Evolutionary conservation across 371 early-diverging fungal species (phyloP), one percentile per base, ranked within the genome.

Genomic region (Apophysomyces ossiformis): DNA sequence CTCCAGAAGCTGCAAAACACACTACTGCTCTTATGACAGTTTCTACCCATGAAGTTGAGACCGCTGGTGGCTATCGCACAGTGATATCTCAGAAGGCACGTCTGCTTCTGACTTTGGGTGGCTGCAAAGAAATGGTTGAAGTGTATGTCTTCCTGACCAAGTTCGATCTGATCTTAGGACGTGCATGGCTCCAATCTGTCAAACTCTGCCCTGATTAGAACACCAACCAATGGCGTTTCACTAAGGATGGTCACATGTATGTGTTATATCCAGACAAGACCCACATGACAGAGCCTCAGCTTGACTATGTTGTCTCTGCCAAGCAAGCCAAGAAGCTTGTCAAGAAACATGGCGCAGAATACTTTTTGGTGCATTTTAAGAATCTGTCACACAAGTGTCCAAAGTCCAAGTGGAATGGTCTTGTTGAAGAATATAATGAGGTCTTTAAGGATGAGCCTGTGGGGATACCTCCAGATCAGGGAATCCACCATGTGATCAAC

Each of bases 401-500:
- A 5, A 18, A 39, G 32, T 9, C 32, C 1, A 0, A 11, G 5
- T 43, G 8, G 41, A 41, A 1, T 38, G 61, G 8, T 21, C 38
- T 64, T 4, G 39, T 64, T 2, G 32, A 59, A 4, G 37, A 59
- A 12, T 65, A 45, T 37, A 4, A 0, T 1, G 26, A 65, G 26
- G 60, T 65, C 13, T 65, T 65, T 59, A 35, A 54, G n/a, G 54
- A 65, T 45, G 37, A 13, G 9, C 39, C 59, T 9, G 59, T 60
- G 36, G 66, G 66, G 6, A 18, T 65, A 7, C 66, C 66, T 7
- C 66, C 57, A 9, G 43, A 58, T 1, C 1, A 37, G 15, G 12
- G 11, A 43, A 59, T 65, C 37, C 37, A 66, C 6, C 66, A 66
- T 43, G 66, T 66, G 1, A 66, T 66, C 32, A 47, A 60, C 44